Conservation (phyloP, 306 rosid species). For the Cicer pinnatifidum region DNA sequence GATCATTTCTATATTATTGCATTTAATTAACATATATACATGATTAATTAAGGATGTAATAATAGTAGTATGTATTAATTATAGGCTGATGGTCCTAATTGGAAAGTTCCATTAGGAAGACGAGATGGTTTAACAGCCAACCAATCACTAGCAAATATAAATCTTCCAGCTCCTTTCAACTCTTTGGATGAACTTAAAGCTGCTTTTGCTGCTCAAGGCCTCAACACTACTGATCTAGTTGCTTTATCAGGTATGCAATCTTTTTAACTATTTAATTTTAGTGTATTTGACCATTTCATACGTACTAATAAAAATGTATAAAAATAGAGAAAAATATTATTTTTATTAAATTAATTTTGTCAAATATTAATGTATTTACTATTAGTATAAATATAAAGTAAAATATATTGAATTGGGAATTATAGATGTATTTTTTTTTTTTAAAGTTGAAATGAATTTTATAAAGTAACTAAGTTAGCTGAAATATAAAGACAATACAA, state of each 20-base stretch:
- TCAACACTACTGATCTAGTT: slow-evolving; percentile 58
- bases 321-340: too few species aligned
- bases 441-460: too few species aligned
- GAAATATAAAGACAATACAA: too few species aligned
- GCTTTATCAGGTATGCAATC: slow-evolving; percentile 54
- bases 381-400: too few species aligned
- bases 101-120: slow-evolving; percentile 59
- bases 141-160: slow-evolving; percentile 25
- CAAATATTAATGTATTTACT: too few species aligned
- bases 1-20: background rate
- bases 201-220: slow-evolving; percentile 46
- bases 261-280: background rate
- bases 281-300: too few species aligned
- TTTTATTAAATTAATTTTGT: too few species aligned
- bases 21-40: too few species aligned
- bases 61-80: background rate
- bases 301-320: too few species aligned
- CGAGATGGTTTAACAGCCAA: slow-evolving; percentile 57
- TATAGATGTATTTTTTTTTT: too few species aligned
- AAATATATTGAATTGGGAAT: too few species aligned
- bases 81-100: slow-evolving; percentile 53
- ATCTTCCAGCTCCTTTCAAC: slow-evolving; percentile 52
- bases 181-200: slow-evolving; percentile 32
- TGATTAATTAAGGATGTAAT: background rate
- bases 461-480: too few species aligned